phyloP scores from a whole-genome alignment of 2,329 filamentous ascomycete genomes.

The Didymellaceae sp. region DNA sequence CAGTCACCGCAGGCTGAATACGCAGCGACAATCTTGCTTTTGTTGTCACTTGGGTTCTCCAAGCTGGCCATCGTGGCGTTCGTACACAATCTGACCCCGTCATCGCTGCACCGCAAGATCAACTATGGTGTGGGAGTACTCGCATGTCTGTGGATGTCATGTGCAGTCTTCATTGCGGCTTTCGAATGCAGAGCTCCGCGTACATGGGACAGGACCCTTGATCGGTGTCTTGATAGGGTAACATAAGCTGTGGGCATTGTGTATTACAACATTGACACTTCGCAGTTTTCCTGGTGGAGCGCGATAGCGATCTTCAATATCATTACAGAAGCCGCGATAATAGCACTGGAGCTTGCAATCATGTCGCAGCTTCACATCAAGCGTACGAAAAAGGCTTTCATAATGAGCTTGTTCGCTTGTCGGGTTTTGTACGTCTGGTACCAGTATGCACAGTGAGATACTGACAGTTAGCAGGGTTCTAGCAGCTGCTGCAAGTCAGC shows the following conservation, averaged over 20 bases:
- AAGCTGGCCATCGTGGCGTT: conserved; percentile 38
- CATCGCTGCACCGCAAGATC: conserved; percentile 19
- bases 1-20: conserved; percentile 29
- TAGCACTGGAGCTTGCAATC: conserved; percentile 29
- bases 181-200: conserved; percentile 27
- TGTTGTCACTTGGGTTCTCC: conserved; percentile 34
- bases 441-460: background rate
- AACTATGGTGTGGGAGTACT: conserved; percentile 21
- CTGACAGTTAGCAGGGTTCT: conserved; percentile 21
- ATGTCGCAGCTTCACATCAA: conserved; percentile 23
- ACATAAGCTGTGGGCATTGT: background rate
- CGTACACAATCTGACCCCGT: conserved; percentile 31
- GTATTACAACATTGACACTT: background rate
- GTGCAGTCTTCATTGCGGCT: conserved; percentile 19
- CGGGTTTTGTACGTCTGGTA: conserved; percentile 21
- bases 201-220: conserved; percentile 25
- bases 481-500: conserved; percentile 23
- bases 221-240: conserved; percentile 26
- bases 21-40: conserved; percentile 32
- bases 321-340: conserved; percentile 28
- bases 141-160: conserved; percentile 21
- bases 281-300: conserved; percentile 30
- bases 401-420: conserved; percentile 31
- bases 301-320: conserved; percentile 24
- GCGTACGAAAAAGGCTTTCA: conserved; percentile 21